phyloP scores from a whole-genome alignment of 1,139 yeast genomes.

The Suhomyces terraborum region DNA sequence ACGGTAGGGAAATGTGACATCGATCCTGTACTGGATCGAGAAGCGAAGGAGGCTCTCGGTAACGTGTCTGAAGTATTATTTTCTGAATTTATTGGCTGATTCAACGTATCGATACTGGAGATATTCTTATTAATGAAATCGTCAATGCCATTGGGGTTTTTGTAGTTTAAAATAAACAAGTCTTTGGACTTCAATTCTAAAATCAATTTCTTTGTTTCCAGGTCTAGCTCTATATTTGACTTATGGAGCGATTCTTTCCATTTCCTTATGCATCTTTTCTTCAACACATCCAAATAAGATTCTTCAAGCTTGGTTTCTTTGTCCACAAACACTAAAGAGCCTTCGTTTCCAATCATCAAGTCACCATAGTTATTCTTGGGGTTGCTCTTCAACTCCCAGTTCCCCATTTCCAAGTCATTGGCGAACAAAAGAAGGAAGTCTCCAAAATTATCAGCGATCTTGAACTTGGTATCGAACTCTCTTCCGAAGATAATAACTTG shows the following conservation, averaged over 20 bases:
- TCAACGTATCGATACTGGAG: slow-evolving; percentile 18
- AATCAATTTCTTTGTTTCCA: slow-evolving; percentile 26
- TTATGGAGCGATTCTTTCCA: slow-evolving; percentile 36
- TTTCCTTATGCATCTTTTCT: slow-evolving; percentile 30
- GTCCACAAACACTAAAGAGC: slow-evolving; percentile 69
- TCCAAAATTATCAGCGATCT: slow-evolving; percentile 81
- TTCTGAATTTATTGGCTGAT: slow-evolving; percentile 14
- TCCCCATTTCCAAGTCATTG: slow-evolving; percentile 78
- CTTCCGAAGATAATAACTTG: slow-evolving; percentile 88
- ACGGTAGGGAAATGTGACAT: slow-evolving; percentile 7
- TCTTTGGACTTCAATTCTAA: slow-evolving; percentile 25
- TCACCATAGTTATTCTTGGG: slow-evolving; percentile 50
- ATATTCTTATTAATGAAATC: slow-evolving; percentile 33
- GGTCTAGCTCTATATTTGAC: slow-evolving; percentile 17
- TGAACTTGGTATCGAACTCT: slow-evolving; percentile 83
- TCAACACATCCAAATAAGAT: slow-evolving; percentile 67
- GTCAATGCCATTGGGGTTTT: slow-evolving; percentile 27
- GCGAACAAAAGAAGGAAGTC: slow-evolving; percentile 79
- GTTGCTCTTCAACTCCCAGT: slow-evolving; percentile 64
- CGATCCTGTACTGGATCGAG: slow-evolving; percentile 13
- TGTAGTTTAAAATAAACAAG: slow-evolving; percentile 16
- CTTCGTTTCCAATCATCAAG: slow-evolving; percentile 62
- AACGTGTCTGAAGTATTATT: slow-evolving; percentile 2
- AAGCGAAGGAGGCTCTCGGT: slow-evolving; percentile 3
- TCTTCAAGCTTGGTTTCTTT: slow-evolving; percentile 47